Percentiles rank a stretch among this genome's conserved stretches.
These are phyloP conservation scores for Podila verticillata DNA, from an alignment of 192 early-diverging fungal genomes.

Conservation along the genomic window DNA sequence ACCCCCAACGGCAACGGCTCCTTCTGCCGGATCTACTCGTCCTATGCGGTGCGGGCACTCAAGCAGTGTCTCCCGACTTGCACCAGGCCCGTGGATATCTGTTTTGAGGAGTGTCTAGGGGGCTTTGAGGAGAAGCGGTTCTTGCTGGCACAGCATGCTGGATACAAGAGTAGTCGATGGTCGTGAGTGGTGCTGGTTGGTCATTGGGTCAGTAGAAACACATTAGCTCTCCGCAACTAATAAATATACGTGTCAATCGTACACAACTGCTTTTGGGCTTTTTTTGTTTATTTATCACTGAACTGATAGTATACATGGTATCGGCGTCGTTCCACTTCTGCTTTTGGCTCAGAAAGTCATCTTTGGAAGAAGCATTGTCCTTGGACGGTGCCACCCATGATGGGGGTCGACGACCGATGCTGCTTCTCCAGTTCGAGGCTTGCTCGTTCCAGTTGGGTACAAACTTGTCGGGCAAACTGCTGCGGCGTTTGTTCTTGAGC, in stretches of 20 bases:
- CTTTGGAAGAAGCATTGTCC: background rate
- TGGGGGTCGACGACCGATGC: constrained; percentile 33
- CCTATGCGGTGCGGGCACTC: constrained; percentile 5
- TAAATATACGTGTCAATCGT: background rate
- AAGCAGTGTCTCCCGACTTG: background rate
- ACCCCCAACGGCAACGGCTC: constrained; percentile 10
- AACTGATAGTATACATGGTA: background rate
- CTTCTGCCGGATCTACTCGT: constrained; percentile 6
- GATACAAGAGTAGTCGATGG: background rate
- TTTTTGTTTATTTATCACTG: background rate
- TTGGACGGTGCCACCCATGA: constrained; percentile 32
- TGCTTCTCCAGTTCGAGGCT: constrained; percentile 31
- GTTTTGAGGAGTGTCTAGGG: background rate
- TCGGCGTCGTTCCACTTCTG: background rate
- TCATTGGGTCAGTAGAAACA: too few species aligned
- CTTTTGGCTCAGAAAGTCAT: constrained; percentile 9
- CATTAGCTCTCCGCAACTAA: too few species aligned
- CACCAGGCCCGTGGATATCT: background rate
- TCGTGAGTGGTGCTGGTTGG: background rate
- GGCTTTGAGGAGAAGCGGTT: constrained; percentile 8
- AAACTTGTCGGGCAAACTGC: constrained; percentile 50
- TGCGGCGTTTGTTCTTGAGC: constrained; percentile 42
- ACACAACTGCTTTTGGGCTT: background rate
- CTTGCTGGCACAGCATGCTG: constrained; percentile 5
- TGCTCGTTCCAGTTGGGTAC: constrained; percentile 48